Percentiles rank a stretch among this genome's conserved stretches.
These are phyloP conservation scores for Alectoria sarmentosa DNA, from an alignment of 495 filamentous ascomycete genomes.

Conservation along the genomic window DNA sequence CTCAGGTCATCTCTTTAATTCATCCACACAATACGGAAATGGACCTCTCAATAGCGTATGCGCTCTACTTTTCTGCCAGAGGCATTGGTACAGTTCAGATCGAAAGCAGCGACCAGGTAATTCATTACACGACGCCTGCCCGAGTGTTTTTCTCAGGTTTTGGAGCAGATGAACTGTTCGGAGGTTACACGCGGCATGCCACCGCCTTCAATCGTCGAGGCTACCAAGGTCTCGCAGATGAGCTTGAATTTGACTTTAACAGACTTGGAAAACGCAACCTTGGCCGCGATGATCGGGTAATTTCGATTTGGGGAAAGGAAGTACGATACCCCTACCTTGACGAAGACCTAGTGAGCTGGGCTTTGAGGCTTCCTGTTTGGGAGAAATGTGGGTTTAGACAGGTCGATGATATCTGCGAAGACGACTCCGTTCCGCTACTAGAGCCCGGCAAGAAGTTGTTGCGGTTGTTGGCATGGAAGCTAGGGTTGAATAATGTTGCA, in stretches of 20 bases:
- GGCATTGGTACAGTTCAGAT: constrained; percentile 52
- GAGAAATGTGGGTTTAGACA: constrained; percentile 62
- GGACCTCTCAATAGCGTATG: constrained; percentile 93
- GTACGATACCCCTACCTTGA: constrained; percentile 89
- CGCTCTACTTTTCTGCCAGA: constrained; percentile 87
- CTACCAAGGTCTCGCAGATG: constrained; percentile 64
- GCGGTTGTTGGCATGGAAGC: constrained; percentile 64
- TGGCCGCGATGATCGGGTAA: constrained; percentile 86
- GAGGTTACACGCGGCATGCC: constrained; percentile 81
- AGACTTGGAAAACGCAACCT: constrained; percentile 89
- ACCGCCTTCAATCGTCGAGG: constrained; percentile 62
- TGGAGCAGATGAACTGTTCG: constrained; percentile 94
- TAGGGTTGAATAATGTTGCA: constrained; percentile 65
- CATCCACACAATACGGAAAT: constrained; percentile 95
- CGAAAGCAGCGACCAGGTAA: constrained; percentile 3
- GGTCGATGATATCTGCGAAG: constrained; percentile 25
- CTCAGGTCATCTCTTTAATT: constrained; percentile 66
- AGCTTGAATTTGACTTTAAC: constrained; percentile 79
- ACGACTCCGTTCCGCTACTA: constrained; percentile 34
- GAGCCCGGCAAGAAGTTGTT: constrained; percentile 78
- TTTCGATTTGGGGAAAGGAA: constrained; percentile 85
- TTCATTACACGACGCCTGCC: constrained; percentile 58
- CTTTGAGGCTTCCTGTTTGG: constrained; percentile 63
- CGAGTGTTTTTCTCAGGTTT: constrained; percentile 87
- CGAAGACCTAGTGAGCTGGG: constrained; percentile 77